Conservation (phyloP, 2,329 filamentous ascomycete genomes). For the Colletotrichum phormii region DNA sequence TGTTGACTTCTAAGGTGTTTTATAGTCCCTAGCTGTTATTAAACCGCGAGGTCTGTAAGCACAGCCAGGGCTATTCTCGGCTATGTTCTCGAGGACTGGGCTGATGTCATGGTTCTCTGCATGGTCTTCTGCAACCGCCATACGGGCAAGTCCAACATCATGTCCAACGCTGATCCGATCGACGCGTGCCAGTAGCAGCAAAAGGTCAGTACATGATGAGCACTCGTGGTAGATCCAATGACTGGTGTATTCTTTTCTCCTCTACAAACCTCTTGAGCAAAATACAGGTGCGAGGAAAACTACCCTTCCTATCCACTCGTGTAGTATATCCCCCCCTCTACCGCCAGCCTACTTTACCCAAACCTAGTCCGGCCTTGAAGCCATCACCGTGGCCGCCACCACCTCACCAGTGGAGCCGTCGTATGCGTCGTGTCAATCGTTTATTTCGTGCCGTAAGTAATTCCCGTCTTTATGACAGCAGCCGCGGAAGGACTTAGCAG, state of each 20-base stretch:
- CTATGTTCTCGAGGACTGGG: no score
- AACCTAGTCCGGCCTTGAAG: background rate
- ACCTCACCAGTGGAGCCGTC: background rate
- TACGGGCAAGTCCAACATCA: no score
- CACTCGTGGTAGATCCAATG: background rate
- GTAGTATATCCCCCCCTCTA: background rate
- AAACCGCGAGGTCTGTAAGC: no score
- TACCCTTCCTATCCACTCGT: background rate
- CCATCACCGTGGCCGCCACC: background rate
- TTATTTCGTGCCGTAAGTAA: conserved; percentile 2
- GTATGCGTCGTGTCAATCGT: conserved; percentile 28
- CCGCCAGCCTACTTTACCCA: background rate
- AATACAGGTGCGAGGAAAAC: background rate
- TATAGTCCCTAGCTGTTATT: no score
- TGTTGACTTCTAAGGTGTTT: no score
- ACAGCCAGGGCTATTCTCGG: no score
- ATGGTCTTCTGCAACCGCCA: no score
- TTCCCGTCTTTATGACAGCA: conserved; percentile 21
- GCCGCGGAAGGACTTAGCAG: conserved; percentile 67
- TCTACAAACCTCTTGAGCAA: background rate
- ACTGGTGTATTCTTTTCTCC: background rate
- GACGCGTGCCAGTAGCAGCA: no score
- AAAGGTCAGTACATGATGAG: background rate
- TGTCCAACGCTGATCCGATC: no score
- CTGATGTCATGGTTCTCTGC: no score